Evolutionary conservation across 2,329 filamentous ascomycete genomes (phyloP).

Genomic region (Beauveria bassiana): DNA sequence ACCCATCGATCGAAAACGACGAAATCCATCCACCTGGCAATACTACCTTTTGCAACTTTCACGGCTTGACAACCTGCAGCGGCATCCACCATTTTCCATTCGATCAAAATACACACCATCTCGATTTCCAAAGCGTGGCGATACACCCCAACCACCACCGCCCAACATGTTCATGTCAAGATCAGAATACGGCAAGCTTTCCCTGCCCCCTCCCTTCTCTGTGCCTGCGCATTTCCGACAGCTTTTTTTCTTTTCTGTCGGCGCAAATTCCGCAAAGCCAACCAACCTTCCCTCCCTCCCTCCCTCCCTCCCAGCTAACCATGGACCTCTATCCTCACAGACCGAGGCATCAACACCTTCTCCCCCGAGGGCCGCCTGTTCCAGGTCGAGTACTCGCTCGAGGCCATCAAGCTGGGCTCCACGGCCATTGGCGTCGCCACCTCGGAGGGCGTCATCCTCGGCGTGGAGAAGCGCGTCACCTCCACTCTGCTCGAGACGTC

Average conservation of each 20-base stretch:
- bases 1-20: neutral
- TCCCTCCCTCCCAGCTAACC: slow-evolving; percentile 18
- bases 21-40: neutral
- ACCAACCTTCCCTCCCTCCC: too few species aligned
- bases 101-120: neutral
- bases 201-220: neutral
- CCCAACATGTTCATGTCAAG: slow-evolving; percentile 97
- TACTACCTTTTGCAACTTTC: neutral
- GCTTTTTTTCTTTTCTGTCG: neutral
- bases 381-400: slow-evolving; percentile 99
- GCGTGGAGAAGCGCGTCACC: slow-evolving; percentile 98
- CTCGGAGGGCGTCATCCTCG: slow-evolving; percentile 87
- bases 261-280: too few species aligned
- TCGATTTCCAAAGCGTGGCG: neutral
- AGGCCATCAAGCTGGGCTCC: slow-evolving; percentile 98
- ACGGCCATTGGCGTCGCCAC: slow-evolving; percentile 98
- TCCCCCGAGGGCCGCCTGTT: slow-evolving; percentile 98
- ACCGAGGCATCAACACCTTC: slow-evolving; percentile 99
- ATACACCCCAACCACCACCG: slow-evolving; percentile 23
- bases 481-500: slow-evolving; percentile 95
- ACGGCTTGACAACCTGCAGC: neutral
- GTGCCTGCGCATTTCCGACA: neutral
- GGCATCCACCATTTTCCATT: neutral
- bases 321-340: slow-evolving; percentile 35
- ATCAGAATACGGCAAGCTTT: slow-evolving; percentile 91